phyloP scores from a whole-genome alignment of 1,284 basidiomycete genomes.

The Xerocomus nothofagi region DNA sequence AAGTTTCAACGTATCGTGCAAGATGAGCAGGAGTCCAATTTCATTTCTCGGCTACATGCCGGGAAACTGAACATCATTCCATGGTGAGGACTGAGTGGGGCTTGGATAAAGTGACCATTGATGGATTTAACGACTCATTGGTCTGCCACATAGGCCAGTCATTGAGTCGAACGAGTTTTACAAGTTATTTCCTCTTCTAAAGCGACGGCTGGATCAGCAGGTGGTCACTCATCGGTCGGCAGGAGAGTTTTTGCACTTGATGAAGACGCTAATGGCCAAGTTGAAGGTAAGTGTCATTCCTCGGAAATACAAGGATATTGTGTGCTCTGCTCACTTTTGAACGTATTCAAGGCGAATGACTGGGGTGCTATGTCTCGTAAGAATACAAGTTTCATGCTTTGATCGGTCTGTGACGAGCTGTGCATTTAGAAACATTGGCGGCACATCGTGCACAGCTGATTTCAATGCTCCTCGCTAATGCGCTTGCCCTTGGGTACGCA shows the following conservation, averaged over 20 bases:
- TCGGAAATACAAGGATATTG: neutral
- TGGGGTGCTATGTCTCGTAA: constrained; percentile 62
- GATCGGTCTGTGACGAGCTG: neutral
- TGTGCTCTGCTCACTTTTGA: neutral
- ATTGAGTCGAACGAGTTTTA: constrained; percentile 64
- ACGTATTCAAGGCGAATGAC: constrained; percentile 49
- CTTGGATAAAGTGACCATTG: too few species aligned
- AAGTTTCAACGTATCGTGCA: constrained; percentile 60
- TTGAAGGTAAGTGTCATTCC: constrained; percentile 45
- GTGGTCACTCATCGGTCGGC: constrained; percentile 48
- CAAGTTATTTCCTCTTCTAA: constrained; percentile 47
- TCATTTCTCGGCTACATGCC: constrained; percentile 55
- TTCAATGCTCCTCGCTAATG: constrained; percentile 41
- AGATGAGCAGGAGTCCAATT: constrained; percentile 60
- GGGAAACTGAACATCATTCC: constrained; percentile 59
- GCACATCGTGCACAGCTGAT: constrained; percentile 52
- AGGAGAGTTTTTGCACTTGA: constrained; percentile 53
- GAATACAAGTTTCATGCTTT: constrained; percentile 17
- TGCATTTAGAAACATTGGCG: constrained; percentile 51
- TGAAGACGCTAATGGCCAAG: constrained; percentile 69
- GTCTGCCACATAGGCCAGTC: constrained; percentile 47
- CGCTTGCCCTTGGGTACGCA: constrained; percentile 45
- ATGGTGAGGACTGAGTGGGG: constrained; percentile 30
- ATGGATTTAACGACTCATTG: neutral
- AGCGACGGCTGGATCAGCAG: constrained; percentile 48